Evolutionary conservation across 1,139 yeast genomes (phyloP), one percentile per base, ranked within the genome.

Genomic region (Pichia sp.): DNA sequence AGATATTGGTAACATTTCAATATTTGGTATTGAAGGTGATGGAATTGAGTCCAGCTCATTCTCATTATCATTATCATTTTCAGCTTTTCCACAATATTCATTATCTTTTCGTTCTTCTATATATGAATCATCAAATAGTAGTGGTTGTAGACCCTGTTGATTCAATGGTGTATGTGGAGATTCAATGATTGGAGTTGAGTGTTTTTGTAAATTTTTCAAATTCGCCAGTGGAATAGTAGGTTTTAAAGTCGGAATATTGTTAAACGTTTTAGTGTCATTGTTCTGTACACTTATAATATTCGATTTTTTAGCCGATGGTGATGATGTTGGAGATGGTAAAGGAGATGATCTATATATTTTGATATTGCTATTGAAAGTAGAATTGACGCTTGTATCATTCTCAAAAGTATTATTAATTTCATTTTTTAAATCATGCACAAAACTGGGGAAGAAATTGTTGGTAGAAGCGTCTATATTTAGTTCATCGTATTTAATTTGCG

Each of bases 121-220:
- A 4, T 13, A 20, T 35, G 38, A 13, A 20, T 35, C 22, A 9
- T 35, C n/a, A n/a, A n/a, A 35, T 12, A 25, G 25, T 27, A 39
- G 29, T 20, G 37, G 27, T 41, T 27, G 34, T 12, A 47, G 7
- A 41, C 34, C 38, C 29, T 47, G 47, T 41, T 47, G 50, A 38
- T 42, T 44, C 11, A 40, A 13, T n/a, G 47, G 50, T 18, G 50
- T 44, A 38, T 44, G 47, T 7, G 50, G 48, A 12, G 48, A 41
- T 4, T 45, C 45, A 11, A 45, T 37, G 18, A 37, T 18, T 5
- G 36, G 38, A 16, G 20, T 24, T 23, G 18, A 12, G 15, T 18
- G 26, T 23, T 23, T 23, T n/a, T 24, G 32, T 9, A 22, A 9
- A 37, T 34, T 43, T 6, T 37, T 20, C 16, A 42, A 23, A 29